Evolutionary conservation across 805 yeast species (phyloP).

Genomic region (Teunomyces funiuensis): DNA sequence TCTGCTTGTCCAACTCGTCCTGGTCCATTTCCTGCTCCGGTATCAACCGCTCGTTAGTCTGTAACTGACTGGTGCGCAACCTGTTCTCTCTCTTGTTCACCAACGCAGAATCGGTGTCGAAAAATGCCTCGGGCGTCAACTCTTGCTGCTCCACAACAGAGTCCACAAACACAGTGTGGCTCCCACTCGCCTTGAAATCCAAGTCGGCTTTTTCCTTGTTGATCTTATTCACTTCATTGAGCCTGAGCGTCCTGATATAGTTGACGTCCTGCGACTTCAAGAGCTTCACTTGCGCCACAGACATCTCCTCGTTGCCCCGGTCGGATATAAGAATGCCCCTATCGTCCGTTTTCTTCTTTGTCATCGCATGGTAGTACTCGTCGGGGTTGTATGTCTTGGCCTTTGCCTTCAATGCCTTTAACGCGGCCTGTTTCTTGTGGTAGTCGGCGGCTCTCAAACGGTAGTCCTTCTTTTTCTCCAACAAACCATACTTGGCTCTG

Average conservation of each 20-base stretch:
- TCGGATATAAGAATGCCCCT: conserved; percentile 68
- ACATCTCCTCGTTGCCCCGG: conserved; percentile 59
- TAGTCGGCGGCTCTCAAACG: conserved; percentile 53
- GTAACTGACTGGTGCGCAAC: conserved; percentile 59
- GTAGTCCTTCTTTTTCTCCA: conserved; percentile 78
- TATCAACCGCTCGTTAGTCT: conserved; percentile 33
- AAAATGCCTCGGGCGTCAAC: conserved; percentile 65
- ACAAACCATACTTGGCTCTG: conserved; percentile 73
- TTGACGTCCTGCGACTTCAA: conserved; percentile 89
- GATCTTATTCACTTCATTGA: conserved; percentile 65
- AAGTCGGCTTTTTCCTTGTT: conserved; percentile 52
- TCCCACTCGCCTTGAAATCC: conserved; percentile 58
- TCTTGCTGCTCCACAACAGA: conserved; percentile 49
- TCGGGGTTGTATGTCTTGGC: conserved; percentile 82
- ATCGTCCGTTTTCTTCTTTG: conserved; percentile 61
- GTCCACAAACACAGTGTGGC: conserved; percentile 86
- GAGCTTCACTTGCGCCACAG: conserved; percentile 75
- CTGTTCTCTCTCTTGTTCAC: conserved; percentile 70
- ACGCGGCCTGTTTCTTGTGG: conserved; percentile 58
- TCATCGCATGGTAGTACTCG: conserved; percentile 96
- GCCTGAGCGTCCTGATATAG: conserved; percentile 75
- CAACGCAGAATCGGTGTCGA: conserved; percentile 68
- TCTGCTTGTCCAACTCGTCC: conserved; percentile 31
- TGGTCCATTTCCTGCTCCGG: conserved; percentile 28
- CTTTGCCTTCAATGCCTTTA: conserved; percentile 72